Evolutionary conservation across 2,329 filamentous ascomycete species (phyloP).

Genomic region (Byssoonygena ceratinophila): DNA sequence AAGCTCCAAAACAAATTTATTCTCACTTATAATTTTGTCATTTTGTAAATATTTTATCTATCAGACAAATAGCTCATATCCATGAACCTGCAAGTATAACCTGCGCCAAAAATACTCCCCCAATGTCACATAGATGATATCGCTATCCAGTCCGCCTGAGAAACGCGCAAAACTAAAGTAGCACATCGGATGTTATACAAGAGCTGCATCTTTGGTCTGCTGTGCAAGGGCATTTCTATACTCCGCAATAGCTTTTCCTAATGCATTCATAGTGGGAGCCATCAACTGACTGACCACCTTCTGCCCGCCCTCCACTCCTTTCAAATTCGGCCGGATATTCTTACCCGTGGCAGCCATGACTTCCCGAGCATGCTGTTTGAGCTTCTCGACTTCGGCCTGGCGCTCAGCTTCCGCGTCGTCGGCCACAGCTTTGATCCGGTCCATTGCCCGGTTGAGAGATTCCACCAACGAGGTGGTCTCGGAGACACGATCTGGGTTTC

Average conservation of each 20-base stretch:
- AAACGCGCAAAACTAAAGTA: not conserved
- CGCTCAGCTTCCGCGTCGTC: conserved; percentile 68
- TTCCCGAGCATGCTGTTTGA: conserved; percentile 60
- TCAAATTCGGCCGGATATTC: conserved; percentile 57
- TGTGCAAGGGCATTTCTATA: conserved; percentile 60
- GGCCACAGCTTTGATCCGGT: conserved; percentile 70
- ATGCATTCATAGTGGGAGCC: conserved; percentile 58
- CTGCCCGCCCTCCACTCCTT: conserved; percentile 59
- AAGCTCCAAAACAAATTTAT: too few species aligned
- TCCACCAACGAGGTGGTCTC: conserved; percentile 76
- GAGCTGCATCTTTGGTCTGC: conserved; percentile 36
- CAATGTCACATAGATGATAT: not conserved
- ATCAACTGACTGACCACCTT: conserved; percentile 67
- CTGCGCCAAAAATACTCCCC: not conserved
- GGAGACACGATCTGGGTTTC: conserved; percentile 65
- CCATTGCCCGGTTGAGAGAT: conserved; percentile 64
- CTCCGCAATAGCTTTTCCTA: conserved; percentile 58
- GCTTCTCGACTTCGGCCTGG: conserved; percentile 52
- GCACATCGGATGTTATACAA: conserved; percentile 7
- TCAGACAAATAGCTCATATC: too few species aligned
- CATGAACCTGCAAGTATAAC: not conserved
- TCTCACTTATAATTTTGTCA: too few species aligned
- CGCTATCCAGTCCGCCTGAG: not conserved
- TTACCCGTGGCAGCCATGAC: conserved; percentile 62
- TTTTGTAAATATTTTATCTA: too few species aligned